Base-by-base conservation (phyloP, 768 basidiomycete species). In the Dendrothele bispora region DNA sequence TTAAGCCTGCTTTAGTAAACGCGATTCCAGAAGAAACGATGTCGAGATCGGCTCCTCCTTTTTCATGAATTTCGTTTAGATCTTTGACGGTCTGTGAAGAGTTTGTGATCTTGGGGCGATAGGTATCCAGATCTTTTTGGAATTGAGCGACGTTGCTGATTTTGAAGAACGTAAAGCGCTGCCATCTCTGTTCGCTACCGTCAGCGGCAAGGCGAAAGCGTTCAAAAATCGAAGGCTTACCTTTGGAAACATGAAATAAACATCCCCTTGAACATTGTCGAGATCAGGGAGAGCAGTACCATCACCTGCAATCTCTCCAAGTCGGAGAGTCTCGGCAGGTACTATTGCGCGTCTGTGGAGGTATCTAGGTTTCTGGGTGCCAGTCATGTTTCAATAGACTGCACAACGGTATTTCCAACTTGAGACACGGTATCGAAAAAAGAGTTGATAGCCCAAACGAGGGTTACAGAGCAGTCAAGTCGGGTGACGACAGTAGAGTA, bases 231-330 rank as follows among this genome's bases (percentile, higher is more conserved):
- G n/a, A 21, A 39, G 12, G 28, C 14, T 29, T 29, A 28, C 50
- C 49, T 53, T 53, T 14, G 52, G 52, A 38, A 53, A 53, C 43
- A 50, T 38, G 30, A 39, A 46, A 32, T 29, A 45, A 4, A 53
- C 32, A 40, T 53, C 52, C 24, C 52, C 52, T 41, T 53, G 52
- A 37, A 50, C 43, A 40, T 53, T 50, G 27, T 35, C 18, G 36
- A 53, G 18, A 21, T 53, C 49, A 12, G 52, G 30, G 10, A 32
- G 10, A n/a, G 10, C 30, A 32, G n/a, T 10, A 10, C 10, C 30
- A 32, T 32, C 30, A 10, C n/a, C 10, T 10, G 30, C 10, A 32
- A 32, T 10, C n/a, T n/a, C n/a, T n/a, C n/a, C n/a, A n/a, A n/a
- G 10, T 10, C 10, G 30, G n/a, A n/a, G 30, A 32, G n/a, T 32